phyloP scores from a whole-genome alignment of 1,284 basidiomycete species.

The Sparassis latifolia region DNA sequence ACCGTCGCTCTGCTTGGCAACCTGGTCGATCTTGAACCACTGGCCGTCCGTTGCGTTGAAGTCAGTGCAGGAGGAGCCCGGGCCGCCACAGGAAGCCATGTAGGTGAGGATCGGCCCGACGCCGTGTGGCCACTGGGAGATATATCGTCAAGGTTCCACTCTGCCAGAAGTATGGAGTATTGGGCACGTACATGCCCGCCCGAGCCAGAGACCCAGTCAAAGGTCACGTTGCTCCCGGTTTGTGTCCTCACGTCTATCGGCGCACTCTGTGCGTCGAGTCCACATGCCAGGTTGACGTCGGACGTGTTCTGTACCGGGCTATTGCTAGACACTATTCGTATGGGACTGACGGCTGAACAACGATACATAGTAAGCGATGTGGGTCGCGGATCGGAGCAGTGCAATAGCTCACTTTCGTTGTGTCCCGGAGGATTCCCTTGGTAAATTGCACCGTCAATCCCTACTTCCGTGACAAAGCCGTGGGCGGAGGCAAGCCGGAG shows the following conservation, averaged over 20 bases:
- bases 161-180: not conserved
- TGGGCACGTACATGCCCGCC: constrained; percentile 16
- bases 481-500: constrained; percentile 7
- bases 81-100: constrained; percentile 53
- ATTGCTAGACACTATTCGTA: constrained; percentile 23
- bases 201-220: constrained; percentile 52
- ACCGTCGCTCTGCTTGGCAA: constrained; percentile 30
- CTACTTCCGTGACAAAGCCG: constrained; percentile 12
- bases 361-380: not conserved
- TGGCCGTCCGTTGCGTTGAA: constrained; percentile 51
- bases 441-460: constrained; percentile 16
- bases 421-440: constrained; percentile 10
- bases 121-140: constrained; percentile 39
- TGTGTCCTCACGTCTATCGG: constrained; percentile 29
- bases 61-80: constrained; percentile 42
- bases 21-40: constrained; percentile 64
- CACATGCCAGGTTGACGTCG: constrained; percentile 35
- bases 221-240: constrained; percentile 34
- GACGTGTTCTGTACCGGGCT: constrained; percentile 36
- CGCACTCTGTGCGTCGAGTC: constrained; percentile 33
- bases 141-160: constrained; percentile 24
- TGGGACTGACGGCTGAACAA: constrained; percentile 13
- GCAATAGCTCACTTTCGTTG: constrained; percentile 1
- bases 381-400: not conserved
- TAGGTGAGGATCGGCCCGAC: constrained; percentile 65